Conservation (phyloP, 2,329 filamentous ascomycete species). For the Emydomyces testavorans region DNA sequence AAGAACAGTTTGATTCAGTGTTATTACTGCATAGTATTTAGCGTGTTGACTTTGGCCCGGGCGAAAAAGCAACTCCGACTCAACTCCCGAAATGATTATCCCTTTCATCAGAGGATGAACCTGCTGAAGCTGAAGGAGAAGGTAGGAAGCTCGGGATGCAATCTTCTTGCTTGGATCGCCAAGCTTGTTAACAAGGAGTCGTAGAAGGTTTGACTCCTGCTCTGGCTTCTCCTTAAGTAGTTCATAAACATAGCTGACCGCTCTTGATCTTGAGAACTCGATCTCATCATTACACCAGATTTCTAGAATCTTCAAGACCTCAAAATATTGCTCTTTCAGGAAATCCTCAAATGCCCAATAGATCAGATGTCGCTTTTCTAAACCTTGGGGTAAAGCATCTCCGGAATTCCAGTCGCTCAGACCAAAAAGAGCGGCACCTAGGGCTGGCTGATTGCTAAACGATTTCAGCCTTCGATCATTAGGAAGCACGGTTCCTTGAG, state of each 20-base stretch:
- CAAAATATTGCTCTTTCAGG: conserved; percentile 88
- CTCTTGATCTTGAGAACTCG: conserved; percentile 76
- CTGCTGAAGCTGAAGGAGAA: conserved; percentile 81
- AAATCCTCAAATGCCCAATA: conserved; percentile 90
- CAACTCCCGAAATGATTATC: conserved; percentile 71
- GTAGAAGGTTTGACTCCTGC: conserved; percentile 86
- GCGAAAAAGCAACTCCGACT: conserved; percentile 76
- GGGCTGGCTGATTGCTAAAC: conserved; percentile 67
- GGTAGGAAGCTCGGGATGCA: conserved; percentile 80
- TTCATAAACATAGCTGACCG: conserved; percentile 83
- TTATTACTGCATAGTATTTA: conserved; percentile 93
- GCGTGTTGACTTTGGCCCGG: conserved; percentile 78
- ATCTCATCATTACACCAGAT: conserved; percentile 92
- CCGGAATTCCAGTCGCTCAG: conserved; percentile 53
- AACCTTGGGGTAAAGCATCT: conserved; percentile 59
- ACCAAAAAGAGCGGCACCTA: conserved; percentile 59
- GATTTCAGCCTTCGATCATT: conserved; percentile 65
- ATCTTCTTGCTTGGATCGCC: conserved; percentile 94
- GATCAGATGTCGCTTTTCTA: conserved; percentile 68
- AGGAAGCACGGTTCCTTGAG: conserved; percentile 75
- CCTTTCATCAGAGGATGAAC: conserved; percentile 89
- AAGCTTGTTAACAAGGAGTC: conserved; percentile 88
- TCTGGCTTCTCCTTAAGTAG: conserved; percentile 91
- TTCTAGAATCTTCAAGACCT: conserved; percentile 81
- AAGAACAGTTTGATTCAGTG: conserved; percentile 89